Evolutionary conservation across 768 basidiomycete species (phyloP).

Genomic region (Symmetrospora coprosmae): DNA sequence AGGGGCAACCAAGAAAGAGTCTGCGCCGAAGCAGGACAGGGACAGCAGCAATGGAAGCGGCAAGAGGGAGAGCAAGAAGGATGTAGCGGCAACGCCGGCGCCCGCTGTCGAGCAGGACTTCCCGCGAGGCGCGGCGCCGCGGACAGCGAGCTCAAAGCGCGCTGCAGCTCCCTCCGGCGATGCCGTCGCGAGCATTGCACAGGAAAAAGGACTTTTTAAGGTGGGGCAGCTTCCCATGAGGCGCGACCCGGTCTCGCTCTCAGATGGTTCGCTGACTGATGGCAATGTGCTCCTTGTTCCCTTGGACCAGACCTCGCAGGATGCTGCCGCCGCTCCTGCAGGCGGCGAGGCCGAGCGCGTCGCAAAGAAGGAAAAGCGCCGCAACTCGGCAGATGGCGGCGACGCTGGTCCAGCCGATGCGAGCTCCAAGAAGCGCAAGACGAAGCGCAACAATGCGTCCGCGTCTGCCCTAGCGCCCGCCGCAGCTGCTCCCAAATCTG

Average conservation of each 20-base stretch:
- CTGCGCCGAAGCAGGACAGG: constrained; percentile 1
- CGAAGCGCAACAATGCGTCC: constrained; percentile 35
- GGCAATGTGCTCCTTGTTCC: background rate
- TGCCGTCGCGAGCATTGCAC: too few species aligned
- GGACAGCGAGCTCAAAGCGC: background rate
- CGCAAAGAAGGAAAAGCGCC: constrained; percentile 25
- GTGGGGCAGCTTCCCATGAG: too few species aligned
- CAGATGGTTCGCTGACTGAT: background rate
- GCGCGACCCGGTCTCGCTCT: background rate
- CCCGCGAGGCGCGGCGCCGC: constrained; percentile 15
- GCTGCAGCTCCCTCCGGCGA: too few species aligned
- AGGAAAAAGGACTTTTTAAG: constrained; percentile 4
- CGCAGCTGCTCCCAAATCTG: constrained; percentile 29
- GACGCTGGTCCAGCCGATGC: background rate
- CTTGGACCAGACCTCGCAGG: background rate
- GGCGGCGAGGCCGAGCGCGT: background rate
- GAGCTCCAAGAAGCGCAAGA: constrained; percentile 41
- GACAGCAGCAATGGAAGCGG: constrained; percentile 2
- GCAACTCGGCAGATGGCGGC: constrained; percentile 29
- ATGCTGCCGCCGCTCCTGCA: background rate
- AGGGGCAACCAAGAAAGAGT: background rate
- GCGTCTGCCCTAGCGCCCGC: constrained; percentile 25
- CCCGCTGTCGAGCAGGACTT: constrained; percentile 2
- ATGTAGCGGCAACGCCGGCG: background rate
- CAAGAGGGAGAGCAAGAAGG: constrained; percentile 33